A percentile compares a stretch with the other conserved stretches of the same genome.
Conservation (phyloP, 2,329 filamentous ascomycete species). For the Rutstroemia sp. region DNA sequence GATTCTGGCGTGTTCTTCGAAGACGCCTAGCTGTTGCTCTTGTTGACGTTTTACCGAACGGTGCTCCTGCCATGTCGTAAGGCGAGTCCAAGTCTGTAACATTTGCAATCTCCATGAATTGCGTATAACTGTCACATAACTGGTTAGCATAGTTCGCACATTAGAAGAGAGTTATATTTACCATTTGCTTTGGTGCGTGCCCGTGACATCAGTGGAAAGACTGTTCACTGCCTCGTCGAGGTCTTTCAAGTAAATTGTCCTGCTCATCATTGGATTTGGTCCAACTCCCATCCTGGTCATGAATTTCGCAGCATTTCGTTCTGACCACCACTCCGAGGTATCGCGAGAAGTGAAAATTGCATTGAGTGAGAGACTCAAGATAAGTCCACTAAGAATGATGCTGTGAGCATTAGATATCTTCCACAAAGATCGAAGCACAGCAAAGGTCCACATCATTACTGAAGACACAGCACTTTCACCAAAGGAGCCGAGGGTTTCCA, state of each 20-base stretch:
- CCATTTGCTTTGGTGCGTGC: constrained; percentile 41
- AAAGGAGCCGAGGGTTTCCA: constrained; percentile 67
- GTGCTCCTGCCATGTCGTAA: constrained; percentile 44
- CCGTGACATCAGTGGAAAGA: constrained; percentile 14
- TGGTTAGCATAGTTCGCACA: constrained; percentile 12
- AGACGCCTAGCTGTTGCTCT: constrained; percentile 54
- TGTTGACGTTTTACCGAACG: constrained; percentile 41
- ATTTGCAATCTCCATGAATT: constrained; percentile 53
- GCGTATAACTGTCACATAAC: constrained; percentile 41
- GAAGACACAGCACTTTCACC: constrained; percentile 68
- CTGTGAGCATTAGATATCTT: constrained; percentile 65
- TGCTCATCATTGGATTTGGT: constrained; percentile 75
- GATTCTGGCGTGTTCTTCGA: constrained; percentile 70
- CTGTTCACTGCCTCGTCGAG: constrained; percentile 53
- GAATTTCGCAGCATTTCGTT: constrained; percentile 71
- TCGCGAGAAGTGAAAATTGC: constrained; percentile 67
- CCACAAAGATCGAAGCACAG: constrained; percentile 56
- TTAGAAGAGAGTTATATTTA: constrained; percentile 24
- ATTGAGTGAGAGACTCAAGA: constrained; percentile 65
- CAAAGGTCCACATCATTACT: constrained; percentile 70
- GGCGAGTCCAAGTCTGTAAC: constrained; percentile 50
- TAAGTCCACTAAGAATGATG: constrained; percentile 62
- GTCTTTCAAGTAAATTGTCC: constrained; percentile 75
- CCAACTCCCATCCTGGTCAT: constrained; percentile 76
- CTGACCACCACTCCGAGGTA: constrained; percentile 74